phyloP scores from a whole-genome alignment of 2,329 filamentous ascomycete genomes.

The Penicillium sp. region DNA sequence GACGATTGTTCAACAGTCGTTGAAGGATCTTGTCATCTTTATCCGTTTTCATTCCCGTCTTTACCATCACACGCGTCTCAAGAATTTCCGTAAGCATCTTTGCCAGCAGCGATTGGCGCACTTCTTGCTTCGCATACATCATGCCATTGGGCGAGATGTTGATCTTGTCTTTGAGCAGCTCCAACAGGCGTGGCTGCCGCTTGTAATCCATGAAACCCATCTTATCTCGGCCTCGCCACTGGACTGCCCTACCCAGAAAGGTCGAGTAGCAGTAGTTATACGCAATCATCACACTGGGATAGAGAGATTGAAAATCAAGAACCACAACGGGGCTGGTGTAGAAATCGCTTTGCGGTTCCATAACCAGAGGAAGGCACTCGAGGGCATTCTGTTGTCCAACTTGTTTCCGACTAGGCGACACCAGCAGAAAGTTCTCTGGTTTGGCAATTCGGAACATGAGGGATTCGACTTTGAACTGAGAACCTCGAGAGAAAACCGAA shows the following conservation, averaged over 20 bases:
- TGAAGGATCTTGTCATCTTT: slow-evolving; percentile 83
- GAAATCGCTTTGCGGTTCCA: slow-evolving; percentile 94
- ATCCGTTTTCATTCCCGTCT: slow-evolving; percentile 90
- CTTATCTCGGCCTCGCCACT: slow-evolving; percentile 88
- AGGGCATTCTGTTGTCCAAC: slow-evolving; percentile 91
- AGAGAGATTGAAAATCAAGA: slow-evolving; percentile 91
- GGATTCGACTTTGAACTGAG: slow-evolving; percentile 97
- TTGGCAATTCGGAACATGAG: slow-evolving; percentile 99
- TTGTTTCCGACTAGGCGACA: slow-evolving; percentile 86
- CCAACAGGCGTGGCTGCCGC: slow-evolving; percentile 67
- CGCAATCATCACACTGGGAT: slow-evolving; percentile 97
- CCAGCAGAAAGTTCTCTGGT: slow-evolving; percentile 84
- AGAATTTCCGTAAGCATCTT: slow-evolving; percentile 97
- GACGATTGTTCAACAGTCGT: slow-evolving; percentile 83
- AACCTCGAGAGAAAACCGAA: slow-evolving; percentile 88
- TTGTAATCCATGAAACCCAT: slow-evolving; percentile 90
- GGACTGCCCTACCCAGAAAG: slow-evolving; percentile 76
- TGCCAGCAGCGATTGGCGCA: slow-evolving; percentile 83
- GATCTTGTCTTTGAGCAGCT: slow-evolving; percentile 74
- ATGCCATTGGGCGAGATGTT: slow-evolving; percentile 95
- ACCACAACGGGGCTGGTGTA: slow-evolving; percentile 87
- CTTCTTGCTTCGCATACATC: slow-evolving; percentile 81
- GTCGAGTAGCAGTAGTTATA: slow-evolving; percentile 99
- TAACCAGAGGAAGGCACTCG: slow-evolving; percentile 89
- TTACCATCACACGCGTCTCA: slow-evolving; percentile 96